Evolutionary conservation across 176 grass and related monocot genomes (phyloP), one percentile per base, ranked within the genome.

Genomic region (Zizania latifolia): DNA sequence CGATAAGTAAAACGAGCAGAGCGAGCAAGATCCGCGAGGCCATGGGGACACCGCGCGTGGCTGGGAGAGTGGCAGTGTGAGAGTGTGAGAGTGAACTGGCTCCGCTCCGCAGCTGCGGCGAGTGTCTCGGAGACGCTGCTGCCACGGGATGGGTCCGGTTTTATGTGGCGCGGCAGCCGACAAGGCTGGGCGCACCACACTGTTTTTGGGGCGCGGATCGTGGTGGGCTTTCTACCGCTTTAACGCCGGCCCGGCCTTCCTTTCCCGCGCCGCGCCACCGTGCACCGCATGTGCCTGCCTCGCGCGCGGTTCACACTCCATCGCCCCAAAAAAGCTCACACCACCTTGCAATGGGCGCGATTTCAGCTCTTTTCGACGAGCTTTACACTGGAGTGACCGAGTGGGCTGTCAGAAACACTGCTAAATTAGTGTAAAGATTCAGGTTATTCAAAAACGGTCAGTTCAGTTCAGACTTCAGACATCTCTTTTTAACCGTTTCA

Each of bases 1-100:
- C 26, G 21, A 69, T 6, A 2, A 88, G 54, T 13, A 83, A 14
- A 3, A 79, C 22, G 3, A 83, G 35, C 15, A 59, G n/a, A 24
- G 19, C 60, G 62, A 88, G 68, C 53, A 79, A 83, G 68, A 83
- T 88, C 75, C 54, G 86, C 9, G 80, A 19, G 61, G 80, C 85
- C 80, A 83, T 83, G 19, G 58, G 27, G 24, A 10, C 33, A 58
- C 30, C 21, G 30, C 64, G 36, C 33, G 44, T 44, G 45, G 71
- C 8, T 15, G 9, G 38, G 74, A 16, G 46, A 31, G 63, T 71
- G 74, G 79, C 73, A 82, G 78, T 69, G 74, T 73, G 67, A 53
- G 46, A 69, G 67, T 21, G 64, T 44, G 58, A 27, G 33, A 79
- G 62, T 14, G 76, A 67, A 15, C 8, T 10, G 62, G 46, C n/a